Percentiles rank a stretch among this genome's conserved stretches.
phyloP scores from a whole-genome alignment of 768 basidiomycete genomes.

The Mycena epipterygia region DNA sequence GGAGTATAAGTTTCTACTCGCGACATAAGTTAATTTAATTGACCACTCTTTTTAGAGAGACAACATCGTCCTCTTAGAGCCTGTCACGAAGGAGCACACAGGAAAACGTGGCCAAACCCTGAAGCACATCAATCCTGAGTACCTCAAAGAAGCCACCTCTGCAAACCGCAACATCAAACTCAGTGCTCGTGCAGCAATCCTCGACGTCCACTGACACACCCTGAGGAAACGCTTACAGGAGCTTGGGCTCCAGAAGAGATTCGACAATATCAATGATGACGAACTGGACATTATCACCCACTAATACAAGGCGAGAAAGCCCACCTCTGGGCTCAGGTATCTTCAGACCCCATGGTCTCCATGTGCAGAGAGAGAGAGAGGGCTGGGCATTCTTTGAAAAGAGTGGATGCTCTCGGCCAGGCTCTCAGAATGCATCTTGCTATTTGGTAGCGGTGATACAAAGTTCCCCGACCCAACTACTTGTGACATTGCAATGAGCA shows the following conservation, averaged over 20 bases:
- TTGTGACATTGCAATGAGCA: background rate
- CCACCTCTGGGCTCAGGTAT: background rate
- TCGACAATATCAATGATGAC: background rate
- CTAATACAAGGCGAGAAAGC: conserved; percentile 9
- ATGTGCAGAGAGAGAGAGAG: background rate
- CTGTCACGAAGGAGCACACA: background rate
- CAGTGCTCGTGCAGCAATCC: background rate
- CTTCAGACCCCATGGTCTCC: background rate
- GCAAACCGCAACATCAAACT: conserved; percentile 19
- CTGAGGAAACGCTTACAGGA: conserved; percentile 1
- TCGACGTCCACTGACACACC: background rate
- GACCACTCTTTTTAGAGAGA: background rate
- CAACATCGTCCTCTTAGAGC: background rate
- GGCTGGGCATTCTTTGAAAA: background rate
- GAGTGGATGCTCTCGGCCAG: too few species aligned
- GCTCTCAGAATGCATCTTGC: too few species aligned
- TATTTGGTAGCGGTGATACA: too few species aligned
- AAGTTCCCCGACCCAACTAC: too few species aligned
- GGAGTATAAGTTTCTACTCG: background rate
- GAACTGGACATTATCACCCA: background rate
- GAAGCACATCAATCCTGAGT: background rate
- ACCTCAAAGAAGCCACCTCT: conserved; percentile 9
- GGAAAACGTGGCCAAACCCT: background rate
- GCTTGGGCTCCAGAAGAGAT: background rate
- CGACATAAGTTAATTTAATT: background rate